phyloP scores from a whole-genome alignment of 129 eudicot genomes.

The Cynara cardunculus region DNA sequence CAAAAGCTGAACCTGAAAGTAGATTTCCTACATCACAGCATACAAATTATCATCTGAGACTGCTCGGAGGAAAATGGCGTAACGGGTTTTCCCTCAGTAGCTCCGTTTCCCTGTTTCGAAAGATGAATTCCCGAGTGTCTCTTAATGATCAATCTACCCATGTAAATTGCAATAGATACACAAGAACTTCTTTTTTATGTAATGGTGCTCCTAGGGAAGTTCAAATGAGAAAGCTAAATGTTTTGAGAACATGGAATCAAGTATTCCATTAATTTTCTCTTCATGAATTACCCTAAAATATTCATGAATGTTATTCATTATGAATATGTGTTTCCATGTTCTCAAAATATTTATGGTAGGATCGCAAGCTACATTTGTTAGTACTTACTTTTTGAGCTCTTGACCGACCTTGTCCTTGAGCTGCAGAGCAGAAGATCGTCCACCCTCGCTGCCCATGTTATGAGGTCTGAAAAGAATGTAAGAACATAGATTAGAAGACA shows the following conservation, averaged over 20 bases:
- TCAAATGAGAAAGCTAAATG: background rate
- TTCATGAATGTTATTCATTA: background rate
- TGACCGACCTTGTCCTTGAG: slow-evolving; percentile 50
- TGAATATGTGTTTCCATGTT: background rate
- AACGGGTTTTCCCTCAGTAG: slow-evolving; percentile 72
- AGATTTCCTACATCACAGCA: background rate
- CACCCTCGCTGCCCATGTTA: slow-evolving; percentile 27
- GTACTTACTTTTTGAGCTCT: slow-evolving; percentile 74
- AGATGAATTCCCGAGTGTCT: background rate
- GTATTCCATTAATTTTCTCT: background rate
- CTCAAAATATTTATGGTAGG: background rate
- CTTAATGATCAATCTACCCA: background rate
- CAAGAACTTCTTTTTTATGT: background rate
- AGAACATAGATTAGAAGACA: background rate
- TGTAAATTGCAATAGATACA: background rate
- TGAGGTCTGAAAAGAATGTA: slow-evolving; percentile 35
- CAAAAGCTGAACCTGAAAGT: slow-evolving; percentile 23
- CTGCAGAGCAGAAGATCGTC: slow-evolving; percentile 43
- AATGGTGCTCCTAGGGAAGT: too few species aligned
- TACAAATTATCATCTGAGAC: slow-evolving; percentile 47
- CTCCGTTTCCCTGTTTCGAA: slow-evolving; percentile 64
- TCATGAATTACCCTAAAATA: too few species aligned
- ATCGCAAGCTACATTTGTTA: background rate
- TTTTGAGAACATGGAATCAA: background rate
- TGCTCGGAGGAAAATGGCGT: slow-evolving; percentile 66